phyloP scores from a whole-genome alignment of 1,284 basidiomycete genomes.

The Boletus calvinii region DNA sequence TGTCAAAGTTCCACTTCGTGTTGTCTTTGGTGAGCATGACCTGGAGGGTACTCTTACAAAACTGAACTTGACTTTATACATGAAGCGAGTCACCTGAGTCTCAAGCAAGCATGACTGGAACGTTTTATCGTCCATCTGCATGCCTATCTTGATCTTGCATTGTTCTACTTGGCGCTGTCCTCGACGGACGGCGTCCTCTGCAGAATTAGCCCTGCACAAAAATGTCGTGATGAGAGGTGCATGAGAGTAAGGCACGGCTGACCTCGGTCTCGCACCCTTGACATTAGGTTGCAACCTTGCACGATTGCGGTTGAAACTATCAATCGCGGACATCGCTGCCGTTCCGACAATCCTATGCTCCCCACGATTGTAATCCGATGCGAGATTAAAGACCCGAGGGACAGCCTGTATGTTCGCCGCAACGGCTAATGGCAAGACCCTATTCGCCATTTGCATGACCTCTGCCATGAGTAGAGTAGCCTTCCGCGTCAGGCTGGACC shows the following conservation, averaged over 20 bases:
- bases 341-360: slow-evolving; percentile 83
- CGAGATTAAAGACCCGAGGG: slow-evolving; percentile 83
- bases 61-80: neutral
- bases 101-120: slow-evolving; percentile 84
- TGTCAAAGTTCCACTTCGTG: slow-evolving; percentile 91
- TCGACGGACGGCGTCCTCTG: slow-evolving; percentile 83
- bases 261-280: slow-evolving; percentile 64
- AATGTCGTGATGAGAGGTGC: neutral
- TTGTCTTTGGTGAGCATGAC: slow-evolving; percentile 89
- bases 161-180: slow-evolving; percentile 92
- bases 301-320: slow-evolving; percentile 87
- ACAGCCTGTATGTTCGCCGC: slow-evolving; percentile 87
- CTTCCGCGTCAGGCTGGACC: slow-evolving; percentile 75
- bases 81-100: slow-evolving; percentile 59
- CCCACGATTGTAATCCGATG: slow-evolving; percentile 71
- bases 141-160: slow-evolving; percentile 81
- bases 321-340: slow-evolving; percentile 83
- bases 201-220: slow-evolving; percentile 70
- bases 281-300: slow-evolving; percentile 59
- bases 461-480: slow-evolving; percentile 93
- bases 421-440: slow-evolving; percentile 80
- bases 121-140: slow-evolving; percentile 91
- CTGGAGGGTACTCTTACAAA: slow-evolving; percentile 38
- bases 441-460: slow-evolving; percentile 84
- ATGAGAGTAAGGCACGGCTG: neutral